These are phyloP conservation scores for Copromyces sp. DNA, from an alignment of 495 filamentous ascomycete genomes.

Conservation along the genomic window DNA sequence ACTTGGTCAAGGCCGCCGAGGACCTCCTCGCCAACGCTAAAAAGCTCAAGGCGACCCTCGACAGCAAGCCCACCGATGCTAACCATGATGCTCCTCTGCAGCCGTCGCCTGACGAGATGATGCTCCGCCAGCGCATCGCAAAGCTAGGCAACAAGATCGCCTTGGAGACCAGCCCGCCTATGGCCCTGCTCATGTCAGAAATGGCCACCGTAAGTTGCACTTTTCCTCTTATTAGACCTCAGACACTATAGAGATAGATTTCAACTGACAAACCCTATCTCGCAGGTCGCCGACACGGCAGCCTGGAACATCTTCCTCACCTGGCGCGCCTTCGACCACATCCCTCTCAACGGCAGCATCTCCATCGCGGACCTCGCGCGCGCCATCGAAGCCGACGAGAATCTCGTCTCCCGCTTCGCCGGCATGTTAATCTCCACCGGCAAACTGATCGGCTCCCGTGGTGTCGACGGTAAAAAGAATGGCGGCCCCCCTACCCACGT, in stretches of 20 bases:
- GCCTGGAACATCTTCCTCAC: constrained; percentile 19
- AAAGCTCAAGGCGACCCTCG: constrained; percentile 1
- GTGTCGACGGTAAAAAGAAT: not conserved
- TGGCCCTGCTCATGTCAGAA: constrained; percentile 16
- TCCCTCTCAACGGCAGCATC: constrained; percentile 18
- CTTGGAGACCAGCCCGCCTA: constrained; percentile 8
- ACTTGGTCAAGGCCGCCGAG: constrained; percentile 18
- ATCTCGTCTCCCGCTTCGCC: constrained; percentile 16
- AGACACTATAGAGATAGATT: not conserved
- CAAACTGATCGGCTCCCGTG: constrained; percentile 4
- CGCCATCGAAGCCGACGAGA: constrained; percentile 15
- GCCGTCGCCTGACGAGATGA: not conserved
- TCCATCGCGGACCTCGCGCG: constrained; percentile 17
- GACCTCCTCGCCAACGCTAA: constrained; percentile 14
- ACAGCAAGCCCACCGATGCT: not conserved
- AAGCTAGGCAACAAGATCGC: constrained; percentile 13
- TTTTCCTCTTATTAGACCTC: not conserved
- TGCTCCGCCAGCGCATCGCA: constrained; percentile 8
- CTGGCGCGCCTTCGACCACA: constrained; percentile 25
- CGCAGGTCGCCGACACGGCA: constrained; percentile 13
- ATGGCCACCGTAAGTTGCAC: constrained; percentile 13
- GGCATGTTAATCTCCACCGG: constrained; percentile 11
- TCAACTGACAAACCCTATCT: not conserved
- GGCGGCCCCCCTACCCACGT: constrained; percentile 3
- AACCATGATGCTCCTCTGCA: not conserved